Conservation (phyloP, 2,329 filamentous ascomycete species). For the Penicillium sp. region DNA sequence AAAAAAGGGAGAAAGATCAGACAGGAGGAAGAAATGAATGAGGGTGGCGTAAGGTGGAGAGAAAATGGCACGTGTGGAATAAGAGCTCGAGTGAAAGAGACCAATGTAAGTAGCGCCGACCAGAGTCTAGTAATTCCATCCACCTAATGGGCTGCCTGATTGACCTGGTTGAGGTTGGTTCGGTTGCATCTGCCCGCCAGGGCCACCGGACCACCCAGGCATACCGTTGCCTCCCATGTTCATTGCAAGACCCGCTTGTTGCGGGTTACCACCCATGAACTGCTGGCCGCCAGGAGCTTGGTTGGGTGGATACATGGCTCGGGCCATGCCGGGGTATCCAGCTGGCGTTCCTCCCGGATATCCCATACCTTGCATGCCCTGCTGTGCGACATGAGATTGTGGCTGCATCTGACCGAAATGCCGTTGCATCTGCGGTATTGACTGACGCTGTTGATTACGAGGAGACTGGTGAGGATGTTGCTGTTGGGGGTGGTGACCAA, state of each 20-base stretch:
- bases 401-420: conserved; percentile 35
- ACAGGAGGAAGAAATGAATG: conserved; percentile 8
- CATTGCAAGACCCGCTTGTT: conserved; percentile 39
- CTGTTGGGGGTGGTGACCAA: conserved; percentile 30
- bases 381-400: conserved; percentile 36
- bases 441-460: conserved; percentile 40
- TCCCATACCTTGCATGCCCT: conserved; percentile 32
- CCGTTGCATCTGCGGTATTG: conserved; percentile 40
- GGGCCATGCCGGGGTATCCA: conserved; percentile 37
- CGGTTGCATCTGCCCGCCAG: conserved; percentile 39
- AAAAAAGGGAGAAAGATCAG: conserved; percentile 14
- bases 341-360: conserved; percentile 34
- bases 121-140: conserved; percentile 39
- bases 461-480: conserved; percentile 46
- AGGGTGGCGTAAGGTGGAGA: background rate
- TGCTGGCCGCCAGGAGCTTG: conserved; percentile 37
- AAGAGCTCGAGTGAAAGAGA: conserved; percentile 15
- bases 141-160: conserved; percentile 39
- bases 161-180: conserved; percentile 41
- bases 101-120: conserved; percentile 29
- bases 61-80: conserved; percentile 10
- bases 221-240: conserved; percentile 38
- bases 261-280: conserved; percentile 36
- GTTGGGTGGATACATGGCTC: conserved; percentile 40
- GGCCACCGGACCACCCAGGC: conserved; percentile 38